phyloP scores from a whole-genome alignment of 192 early-diverging fungal genomes.

The Geranomyces variabilis region DNA sequence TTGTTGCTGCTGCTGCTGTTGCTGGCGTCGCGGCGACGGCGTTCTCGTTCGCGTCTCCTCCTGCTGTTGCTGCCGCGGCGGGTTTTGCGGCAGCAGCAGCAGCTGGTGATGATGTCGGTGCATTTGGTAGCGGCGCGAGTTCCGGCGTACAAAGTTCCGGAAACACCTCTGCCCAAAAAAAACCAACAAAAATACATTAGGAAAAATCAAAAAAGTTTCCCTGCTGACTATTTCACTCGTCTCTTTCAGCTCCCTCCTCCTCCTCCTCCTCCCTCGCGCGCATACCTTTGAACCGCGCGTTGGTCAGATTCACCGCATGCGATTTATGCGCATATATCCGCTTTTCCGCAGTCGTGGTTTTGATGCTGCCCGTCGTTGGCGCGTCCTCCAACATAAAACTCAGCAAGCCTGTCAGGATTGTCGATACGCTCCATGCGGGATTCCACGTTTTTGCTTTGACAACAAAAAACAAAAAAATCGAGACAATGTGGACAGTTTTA shows the following conservation, averaged over 20 bases:
- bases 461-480: not conserved
- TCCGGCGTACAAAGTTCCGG: slow-evolving; percentile 77
- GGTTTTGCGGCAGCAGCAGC: not conserved
- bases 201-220: not conserved
- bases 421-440: slow-evolving; percentile 95
- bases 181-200: not conserved
- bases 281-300: slow-evolving; percentile 78
- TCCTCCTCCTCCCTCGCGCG: not conserved
- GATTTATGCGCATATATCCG: slow-evolving; percentile 75
- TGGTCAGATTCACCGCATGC: slow-evolving; percentile 76
- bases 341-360: slow-evolving; percentile 78
- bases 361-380: slow-evolving; percentile 89
- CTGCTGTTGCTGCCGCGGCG: slow-evolving; percentile 6
- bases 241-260: not conserved
- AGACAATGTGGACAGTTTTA: not conserved
- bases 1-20: slow-evolving; percentile 19
- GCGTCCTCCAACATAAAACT: slow-evolving; percentile 98
- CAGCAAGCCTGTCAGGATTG: slow-evolving; percentile 92
- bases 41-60: too few relatives aligned
- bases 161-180: slow-evolving; percentile 65
- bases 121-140: slow-evolving; percentile 49
- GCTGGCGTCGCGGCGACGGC: not conserved
- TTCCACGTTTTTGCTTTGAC: slow-evolving; percentile 76
- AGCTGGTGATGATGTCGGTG: slow-evolving; percentile 17
- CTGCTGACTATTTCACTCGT: not conserved